phyloP scores from a whole-genome alignment of 805 yeast genomes.

The Candida golubevii region DNA sequence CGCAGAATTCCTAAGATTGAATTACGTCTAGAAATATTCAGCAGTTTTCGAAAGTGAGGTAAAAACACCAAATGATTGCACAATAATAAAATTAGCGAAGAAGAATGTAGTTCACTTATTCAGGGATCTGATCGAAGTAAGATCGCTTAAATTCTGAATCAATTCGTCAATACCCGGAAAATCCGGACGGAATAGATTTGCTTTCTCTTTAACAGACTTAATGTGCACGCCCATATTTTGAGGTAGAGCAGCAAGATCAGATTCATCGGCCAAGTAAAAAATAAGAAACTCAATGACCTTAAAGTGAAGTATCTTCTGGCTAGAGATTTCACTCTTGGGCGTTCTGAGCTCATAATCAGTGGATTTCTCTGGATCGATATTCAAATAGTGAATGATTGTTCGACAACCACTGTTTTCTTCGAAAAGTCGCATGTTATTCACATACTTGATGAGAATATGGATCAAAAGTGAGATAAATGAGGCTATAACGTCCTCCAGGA shows the following conservation, averaged over 20 bases:
- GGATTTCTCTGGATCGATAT: conserved; percentile 8
- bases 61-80: too few relatives aligned
- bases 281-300: conserved; percentile 65
- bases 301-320: conserved; percentile 51
- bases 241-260: conserved; percentile 16
- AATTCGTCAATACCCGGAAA: conserved; percentile 39
- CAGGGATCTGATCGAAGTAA: conserved; percentile 12
- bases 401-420: conserved; percentile 56
- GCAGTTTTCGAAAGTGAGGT: too few relatives aligned
- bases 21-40: too few relatives aligned
- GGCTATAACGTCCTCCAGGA: conserved; percentile 19
- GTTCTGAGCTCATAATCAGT: not conserved
- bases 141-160: conserved; percentile 33
- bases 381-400: conserved; percentile 40
- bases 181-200: conserved; percentile 31
- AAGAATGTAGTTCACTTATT: too few relatives aligned
- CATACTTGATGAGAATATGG: conserved; percentile 53
- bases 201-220: conserved; percentile 26
- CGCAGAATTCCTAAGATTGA: too few relatives aligned
- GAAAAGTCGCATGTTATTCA: conserved; percentile 53
- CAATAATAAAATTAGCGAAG: too few relatives aligned
- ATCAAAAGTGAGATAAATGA: conserved; percentile 52
- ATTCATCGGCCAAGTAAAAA: conserved; percentile 65
- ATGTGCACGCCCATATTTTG: conserved; percentile 3
- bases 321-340: not conserved